Base-by-base conservation (phyloP, 805 yeast genomes). In the Metschnikowia lochheadii region DNA sequence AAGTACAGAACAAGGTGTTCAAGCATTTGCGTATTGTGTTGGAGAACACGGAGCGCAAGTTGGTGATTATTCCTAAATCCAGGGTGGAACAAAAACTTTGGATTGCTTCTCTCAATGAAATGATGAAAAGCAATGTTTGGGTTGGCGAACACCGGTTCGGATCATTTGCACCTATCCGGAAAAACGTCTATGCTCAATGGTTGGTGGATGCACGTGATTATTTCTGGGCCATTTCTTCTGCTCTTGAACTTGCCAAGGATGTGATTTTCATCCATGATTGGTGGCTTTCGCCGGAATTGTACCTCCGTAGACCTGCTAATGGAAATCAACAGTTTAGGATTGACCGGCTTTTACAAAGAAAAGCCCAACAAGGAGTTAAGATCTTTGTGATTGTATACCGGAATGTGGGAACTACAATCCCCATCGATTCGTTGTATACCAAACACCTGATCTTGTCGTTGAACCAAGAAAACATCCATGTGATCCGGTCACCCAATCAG, bases 271-370 rank as follows among this genome's bases (percentile, higher is more conserved):
- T 94, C 45, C 97, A 94, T 63, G 99, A 92, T 62, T 94, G 99
- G 99, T 94, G 99, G 99, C 74, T 94, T 23, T 81, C 92, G 4
- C 99, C 99, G 0, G 99, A 94, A 66, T 65, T 94, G 3, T 95
- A 94, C 61, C 73, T 94, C 70, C 80, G 99, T 55, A 76, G 99
- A 46, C 99, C 99, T 0, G 92, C 96, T 0, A 85, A 88, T 66
- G 97, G 97, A 7, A 92, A 92, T 60, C 98, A 94, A 66, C 85
- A 88, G 55, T 94, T 89, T 84, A 79, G 99, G 63, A 71, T 94
- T 40, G 99, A 94, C 67, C 78, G 99, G 61, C 67, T 94, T 1
- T 73, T 94, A 56, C 89, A 88, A 64, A 76, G 95, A 51, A 89
- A 89, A 59, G 99, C 99, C 0, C 87, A 87, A 60, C 87, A 89